Evolutionary conservation across 768 basidiomycete species (phyloP).

Genomic region (Amanita thiersii): DNA sequence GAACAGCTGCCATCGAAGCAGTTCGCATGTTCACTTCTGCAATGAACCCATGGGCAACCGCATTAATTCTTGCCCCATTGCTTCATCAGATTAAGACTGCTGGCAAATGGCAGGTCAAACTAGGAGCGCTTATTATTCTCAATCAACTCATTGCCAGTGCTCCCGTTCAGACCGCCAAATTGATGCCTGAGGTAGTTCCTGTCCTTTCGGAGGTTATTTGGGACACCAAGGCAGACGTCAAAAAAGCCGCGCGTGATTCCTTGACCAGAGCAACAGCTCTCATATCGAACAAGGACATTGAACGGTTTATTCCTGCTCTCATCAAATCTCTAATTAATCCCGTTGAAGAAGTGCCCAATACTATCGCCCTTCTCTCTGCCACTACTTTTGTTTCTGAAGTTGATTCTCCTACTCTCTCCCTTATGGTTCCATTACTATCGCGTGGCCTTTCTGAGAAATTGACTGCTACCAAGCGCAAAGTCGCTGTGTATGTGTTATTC

Average conservation of each 20-base stretch:
- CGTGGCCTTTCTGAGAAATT: slow-evolving; percentile 94
- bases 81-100: slow-evolving; percentile 92
- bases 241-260: slow-evolving; percentile 94
- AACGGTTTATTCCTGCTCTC: slow-evolving; percentile 94
- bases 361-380: slow-evolving; percentile 90
- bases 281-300: slow-evolving; percentile 97
- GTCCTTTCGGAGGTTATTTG: slow-evolving; percentile 93
- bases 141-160: slow-evolving; percentile 84
- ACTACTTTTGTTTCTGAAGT: slow-evolving; percentile 99
- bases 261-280: slow-evolving; percentile 92
- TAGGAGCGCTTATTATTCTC: slow-evolving; percentile 71
- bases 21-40: slow-evolving; percentile 64
- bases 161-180: slow-evolving; percentile 74
- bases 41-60: slow-evolving; percentile 86
- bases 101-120: slow-evolving; percentile 97
- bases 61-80: slow-evolving; percentile 76
- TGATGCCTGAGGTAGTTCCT: slow-evolving; percentile 93
- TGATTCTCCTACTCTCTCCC: slow-evolving; percentile 91
- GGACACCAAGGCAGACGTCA: slow-evolving; percentile 98
- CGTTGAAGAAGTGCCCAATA: slow-evolving; percentile 96
- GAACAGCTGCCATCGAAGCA: slow-evolving; percentile 79
- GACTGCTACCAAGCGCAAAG: slow-evolving; percentile 95
- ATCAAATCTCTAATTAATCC: slow-evolving; percentile 98
- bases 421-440: slow-evolving; percentile 93
- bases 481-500: slow-evolving; percentile 72